A percentile compares a stretch with the other conserved stretches of the same genome.
Conservation (phyloP, 2,329 filamentous ascomycete species). For the Chaetomiaceae sp. region DNA sequence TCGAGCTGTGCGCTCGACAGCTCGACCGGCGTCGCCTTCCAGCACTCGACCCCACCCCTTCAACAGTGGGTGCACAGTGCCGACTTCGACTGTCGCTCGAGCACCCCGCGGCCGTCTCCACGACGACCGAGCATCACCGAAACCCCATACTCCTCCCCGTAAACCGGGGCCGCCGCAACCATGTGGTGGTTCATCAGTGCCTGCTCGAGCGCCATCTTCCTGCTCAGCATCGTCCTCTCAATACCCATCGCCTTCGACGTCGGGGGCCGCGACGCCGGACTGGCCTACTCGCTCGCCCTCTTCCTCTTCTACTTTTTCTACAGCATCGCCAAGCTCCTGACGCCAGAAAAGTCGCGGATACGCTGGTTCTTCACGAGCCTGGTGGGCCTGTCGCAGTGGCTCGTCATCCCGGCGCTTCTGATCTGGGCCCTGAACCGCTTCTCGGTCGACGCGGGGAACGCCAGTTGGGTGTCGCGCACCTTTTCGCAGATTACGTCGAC, state of each 20-base stretch:
- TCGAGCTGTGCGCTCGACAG: neutral
- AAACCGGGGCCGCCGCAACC: constrained; percentile 16
- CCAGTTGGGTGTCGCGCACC: constrained; percentile 78
- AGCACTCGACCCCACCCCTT: constrained; percentile 9
- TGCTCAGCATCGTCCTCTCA: constrained; percentile 88
- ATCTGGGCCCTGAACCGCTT: constrained; percentile 97
- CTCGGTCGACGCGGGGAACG: constrained; percentile 76
- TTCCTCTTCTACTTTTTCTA: constrained; percentile 89
- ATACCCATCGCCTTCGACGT: constrained; percentile 98
- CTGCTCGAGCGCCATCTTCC: constrained; percentile 76
- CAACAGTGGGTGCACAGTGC: constrained; percentile 14
- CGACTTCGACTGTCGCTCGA: constrained; percentile 8
- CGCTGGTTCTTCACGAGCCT: constrained; percentile 66
- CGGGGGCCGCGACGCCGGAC: constrained; percentile 85
- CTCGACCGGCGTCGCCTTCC: neutral
- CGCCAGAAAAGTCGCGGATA: constrained; percentile 72
- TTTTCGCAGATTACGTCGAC: constrained; percentile 60
- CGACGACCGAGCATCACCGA: neutral
- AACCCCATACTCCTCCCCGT: neutral
- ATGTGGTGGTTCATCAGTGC: constrained; percentile 83
- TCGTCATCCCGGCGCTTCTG: constrained; percentile 78
- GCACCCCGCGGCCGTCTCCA: neutral
- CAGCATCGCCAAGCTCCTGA: constrained; percentile 73
- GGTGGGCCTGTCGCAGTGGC: constrained; percentile 75
- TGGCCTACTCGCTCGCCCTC: constrained; percentile 87